Percentiles rank a stretch among this genome's conserved stretches.
These are phyloP conservation scores for Obelidium mucronatum DNA, from an alignment of 192 early-diverging fungal genomes.

Conservation along the genomic window DNA sequence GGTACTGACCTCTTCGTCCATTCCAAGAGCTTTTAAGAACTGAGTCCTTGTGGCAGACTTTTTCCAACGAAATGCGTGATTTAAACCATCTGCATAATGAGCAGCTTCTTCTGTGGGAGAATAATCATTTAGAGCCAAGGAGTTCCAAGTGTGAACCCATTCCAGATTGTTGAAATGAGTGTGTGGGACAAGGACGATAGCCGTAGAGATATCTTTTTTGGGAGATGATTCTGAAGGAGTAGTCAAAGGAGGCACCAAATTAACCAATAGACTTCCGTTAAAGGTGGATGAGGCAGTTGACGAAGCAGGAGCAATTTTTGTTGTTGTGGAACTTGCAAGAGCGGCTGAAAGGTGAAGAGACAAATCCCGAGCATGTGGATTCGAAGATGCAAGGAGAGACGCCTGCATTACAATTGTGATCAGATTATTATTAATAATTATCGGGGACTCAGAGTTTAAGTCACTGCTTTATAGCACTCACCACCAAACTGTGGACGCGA, in stretches of 20 bases:
- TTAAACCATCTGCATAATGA: constrained; percentile 41
- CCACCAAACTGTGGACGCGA: not conserved
- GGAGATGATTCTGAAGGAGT: not conserved
- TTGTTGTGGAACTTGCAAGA: too few species aligned
- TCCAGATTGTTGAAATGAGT: not conserved
- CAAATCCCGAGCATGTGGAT: too few species aligned
- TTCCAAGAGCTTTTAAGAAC: constrained; percentile 46
- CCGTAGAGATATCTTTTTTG: too few species aligned
- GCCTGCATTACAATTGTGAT: too few species aligned
- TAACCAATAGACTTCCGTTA: not conserved
- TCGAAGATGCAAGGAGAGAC: too few species aligned
- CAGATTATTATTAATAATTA: not conserved
- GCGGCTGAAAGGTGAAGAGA: too few species aligned
- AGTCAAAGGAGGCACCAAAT: not conserved
- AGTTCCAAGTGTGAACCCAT: constrained; percentile 26
- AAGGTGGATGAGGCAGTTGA: not conserved
- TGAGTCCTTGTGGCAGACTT: constrained; percentile 40
- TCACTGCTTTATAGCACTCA: not conserved
- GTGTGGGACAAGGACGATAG: not conserved
- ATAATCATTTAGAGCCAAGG: constrained; percentile 37
- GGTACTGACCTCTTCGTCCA: constrained; percentile 41
- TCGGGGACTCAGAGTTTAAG: not conserved
- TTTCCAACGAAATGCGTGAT: constrained; percentile 56
- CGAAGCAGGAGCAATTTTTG: too few species aligned
- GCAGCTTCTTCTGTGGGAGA: too few species aligned